These are phyloP conservation scores for Didymella arachidicola DNA, from an alignment of 2,329 filamentous ascomycete species.

Conservation along the genomic window DNA sequence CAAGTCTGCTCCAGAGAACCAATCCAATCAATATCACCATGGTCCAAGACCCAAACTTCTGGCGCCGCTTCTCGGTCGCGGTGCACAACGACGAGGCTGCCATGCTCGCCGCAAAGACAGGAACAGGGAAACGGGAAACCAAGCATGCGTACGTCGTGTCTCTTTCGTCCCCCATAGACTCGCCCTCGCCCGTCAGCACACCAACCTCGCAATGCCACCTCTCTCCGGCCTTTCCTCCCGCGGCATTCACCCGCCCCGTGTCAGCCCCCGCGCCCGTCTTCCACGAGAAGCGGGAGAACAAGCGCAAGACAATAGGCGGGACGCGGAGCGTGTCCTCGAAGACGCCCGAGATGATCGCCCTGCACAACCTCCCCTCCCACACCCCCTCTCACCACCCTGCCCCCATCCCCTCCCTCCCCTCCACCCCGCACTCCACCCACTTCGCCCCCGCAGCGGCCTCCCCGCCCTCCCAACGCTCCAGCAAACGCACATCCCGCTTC, in stretches of 20 bases:
- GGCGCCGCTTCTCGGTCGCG: constrained; percentile 66
- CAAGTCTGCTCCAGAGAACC: neutral
- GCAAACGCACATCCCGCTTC: constrained; percentile 10
- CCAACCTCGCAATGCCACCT: constrained; percentile 33
- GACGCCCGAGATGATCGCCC: constrained; percentile 9
- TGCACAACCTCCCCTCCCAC: constrained; percentile 10
- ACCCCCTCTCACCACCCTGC: neutral
- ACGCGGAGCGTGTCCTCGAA: constrained; percentile 4
- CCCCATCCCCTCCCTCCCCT: neutral
- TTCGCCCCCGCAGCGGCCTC: constrained; percentile 6
- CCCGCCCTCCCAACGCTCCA: constrained; percentile 3
- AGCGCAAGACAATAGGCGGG: neutral
- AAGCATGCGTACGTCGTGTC: constrained; percentile 52
- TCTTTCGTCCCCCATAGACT: constrained; percentile 22
- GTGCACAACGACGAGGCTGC: constrained; percentile 64
- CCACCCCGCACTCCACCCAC: constrained; percentile 11
- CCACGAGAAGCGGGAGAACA: neutral
- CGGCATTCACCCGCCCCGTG: constrained; percentile 12
- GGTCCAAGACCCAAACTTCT: constrained; percentile 66
- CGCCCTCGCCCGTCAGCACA: constrained; percentile 23
- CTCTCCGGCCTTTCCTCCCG: constrained; percentile 19
- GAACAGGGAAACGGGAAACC: constrained; percentile 29
- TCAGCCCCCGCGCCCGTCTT: constrained; percentile 7
- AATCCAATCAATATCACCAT: constrained; percentile 50
- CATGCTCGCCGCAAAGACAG: constrained; percentile 26